Base-by-base conservation (phyloP, 805 yeast species). In the Clavispora fructus region DNA sequence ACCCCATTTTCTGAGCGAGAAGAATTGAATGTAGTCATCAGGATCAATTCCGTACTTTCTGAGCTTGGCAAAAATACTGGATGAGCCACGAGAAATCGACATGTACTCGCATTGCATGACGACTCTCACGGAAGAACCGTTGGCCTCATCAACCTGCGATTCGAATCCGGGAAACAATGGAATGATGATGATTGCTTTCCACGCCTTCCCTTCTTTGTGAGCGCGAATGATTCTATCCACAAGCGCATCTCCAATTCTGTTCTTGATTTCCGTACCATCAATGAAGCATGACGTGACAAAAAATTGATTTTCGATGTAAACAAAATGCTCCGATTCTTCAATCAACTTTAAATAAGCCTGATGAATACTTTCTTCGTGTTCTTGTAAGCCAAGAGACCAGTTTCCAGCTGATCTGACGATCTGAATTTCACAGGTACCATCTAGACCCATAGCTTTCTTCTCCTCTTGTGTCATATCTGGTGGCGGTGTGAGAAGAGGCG, bases 91-190 rank as follows among this genome's bases (percentile, higher is more conserved):
- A 0, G 95, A 87, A 16, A 94, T 94, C 2, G 96, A 85, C 82
- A 88, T 83, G 64, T 81, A 94, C 67, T 94, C 98, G 60, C 97
- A 90, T 66, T 90, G 92, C 94, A 92, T 91, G 54, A 94, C 95
- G 25, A 94, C 84, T 59, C 99, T 80, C 5, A 94, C 90, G n/a
- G 96, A 80, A 0, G 96, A 86, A 1, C 97, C 99, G 54, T 90
- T 97, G 13, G 94, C 86, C 51, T 86, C 80, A 60, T 92, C 98
- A 17, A 95, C 95, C 53, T 89, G 87, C 26, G 96, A 83, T 59
- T 86, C 94, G 63, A 95, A 94, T 0, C 99, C 99, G 1, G 99
- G 99, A 94, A 94, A 89, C 54, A 94, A 73, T 3, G 99, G 99
- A 51, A 94, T 89, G 10, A 94, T 76, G 50, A 94, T 85, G 25